Conservation (phyloP, 2,329 filamentous ascomycete species). For the Fusarium siculi region DNA sequence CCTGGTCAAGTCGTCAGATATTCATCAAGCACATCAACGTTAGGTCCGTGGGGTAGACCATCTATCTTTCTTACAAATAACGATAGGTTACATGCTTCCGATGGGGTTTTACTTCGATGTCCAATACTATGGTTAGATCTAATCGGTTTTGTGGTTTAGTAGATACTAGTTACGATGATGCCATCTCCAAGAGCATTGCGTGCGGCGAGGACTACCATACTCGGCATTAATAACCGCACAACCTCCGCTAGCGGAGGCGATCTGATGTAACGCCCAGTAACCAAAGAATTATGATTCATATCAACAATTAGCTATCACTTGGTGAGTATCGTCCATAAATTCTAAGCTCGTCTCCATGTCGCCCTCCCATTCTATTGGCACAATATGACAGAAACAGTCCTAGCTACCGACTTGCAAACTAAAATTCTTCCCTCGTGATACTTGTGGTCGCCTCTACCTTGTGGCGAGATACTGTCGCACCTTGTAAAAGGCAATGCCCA, state of each 20-base stretch:
- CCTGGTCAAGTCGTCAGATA: neutral
- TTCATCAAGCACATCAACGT: neutral
- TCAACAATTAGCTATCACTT: too few relatives aligned
- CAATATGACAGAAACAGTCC: neutral
- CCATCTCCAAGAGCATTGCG: neutral
- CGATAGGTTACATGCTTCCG: neutral
- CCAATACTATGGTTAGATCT: neutral
- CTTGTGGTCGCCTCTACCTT: neutral
- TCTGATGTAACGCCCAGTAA: neutral
- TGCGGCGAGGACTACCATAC: neutral
- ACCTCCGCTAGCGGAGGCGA: neutral
- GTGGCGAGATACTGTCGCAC: conserved; percentile 12
- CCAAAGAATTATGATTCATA: neutral
- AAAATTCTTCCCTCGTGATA: fast-evolving
- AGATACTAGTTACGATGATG: neutral
- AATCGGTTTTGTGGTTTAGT: neutral
- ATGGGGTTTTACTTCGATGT: fast-evolving
- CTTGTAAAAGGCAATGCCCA: conserved; percentile 59
- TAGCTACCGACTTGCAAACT: fast-evolving
- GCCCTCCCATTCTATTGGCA: neutral
- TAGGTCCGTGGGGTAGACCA: neutral
- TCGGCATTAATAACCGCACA: neutral
- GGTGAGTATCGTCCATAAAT: too few relatives aligned
- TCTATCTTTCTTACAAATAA: neutral
- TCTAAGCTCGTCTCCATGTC: neutral